Evolutionary conservation across 495 filamentous ascomycete species (phyloP).

Genomic region (Aspergillus saccharolyticus): DNA sequence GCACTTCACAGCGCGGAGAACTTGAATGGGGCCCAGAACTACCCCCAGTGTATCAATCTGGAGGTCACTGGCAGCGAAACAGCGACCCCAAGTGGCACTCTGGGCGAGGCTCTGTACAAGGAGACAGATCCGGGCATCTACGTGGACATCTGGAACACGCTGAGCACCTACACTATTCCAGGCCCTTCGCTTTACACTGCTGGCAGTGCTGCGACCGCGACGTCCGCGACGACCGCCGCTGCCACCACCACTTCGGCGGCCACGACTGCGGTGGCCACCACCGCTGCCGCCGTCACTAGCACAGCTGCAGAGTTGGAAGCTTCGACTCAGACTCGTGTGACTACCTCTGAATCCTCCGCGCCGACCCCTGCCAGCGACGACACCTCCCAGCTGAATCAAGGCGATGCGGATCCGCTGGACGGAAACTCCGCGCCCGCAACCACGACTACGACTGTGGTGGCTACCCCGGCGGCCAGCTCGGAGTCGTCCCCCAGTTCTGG

Average conservation of each 20-base stretch:
- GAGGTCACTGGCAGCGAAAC: slow-evolving; percentile 60
- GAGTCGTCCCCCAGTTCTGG: slow-evolving; percentile 8
- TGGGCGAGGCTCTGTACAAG: slow-evolving; percentile 56
- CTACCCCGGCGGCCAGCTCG: neutral
- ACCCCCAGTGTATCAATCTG: slow-evolving; percentile 73
- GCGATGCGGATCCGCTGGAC: neutral
- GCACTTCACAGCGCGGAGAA: slow-evolving; percentile 59
- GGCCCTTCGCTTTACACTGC: slow-evolving; percentile 41
- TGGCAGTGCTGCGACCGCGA: slow-evolving; percentile 8
- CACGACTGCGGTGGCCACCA: neutral
- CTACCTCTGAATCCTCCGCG: neutral
- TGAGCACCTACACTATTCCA: slow-evolving; percentile 46
- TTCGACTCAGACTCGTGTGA: neutral
- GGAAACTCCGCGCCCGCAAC: neutral
- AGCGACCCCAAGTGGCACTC: slow-evolving; percentile 48
- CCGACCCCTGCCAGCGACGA: neutral
- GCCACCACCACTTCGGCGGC: neutral
- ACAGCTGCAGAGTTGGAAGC: neutral
- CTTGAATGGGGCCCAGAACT: slow-evolving; percentile 63
- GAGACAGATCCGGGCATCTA: slow-evolving; percentile 56
- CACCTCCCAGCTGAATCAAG: neutral
- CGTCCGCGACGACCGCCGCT: slow-evolving; percentile 5
- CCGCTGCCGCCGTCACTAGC: neutral
- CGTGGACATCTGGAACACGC: slow-evolving; percentile 52
- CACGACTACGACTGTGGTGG: neutral